A percentile compares a stretch with the other conserved stretches of the same genome.
These are phyloP conservation scores for Xylariaceae sp. DNA, from an alignment of 2,329 filamentous ascomycete species.

Conservation along the genomic window DNA sequence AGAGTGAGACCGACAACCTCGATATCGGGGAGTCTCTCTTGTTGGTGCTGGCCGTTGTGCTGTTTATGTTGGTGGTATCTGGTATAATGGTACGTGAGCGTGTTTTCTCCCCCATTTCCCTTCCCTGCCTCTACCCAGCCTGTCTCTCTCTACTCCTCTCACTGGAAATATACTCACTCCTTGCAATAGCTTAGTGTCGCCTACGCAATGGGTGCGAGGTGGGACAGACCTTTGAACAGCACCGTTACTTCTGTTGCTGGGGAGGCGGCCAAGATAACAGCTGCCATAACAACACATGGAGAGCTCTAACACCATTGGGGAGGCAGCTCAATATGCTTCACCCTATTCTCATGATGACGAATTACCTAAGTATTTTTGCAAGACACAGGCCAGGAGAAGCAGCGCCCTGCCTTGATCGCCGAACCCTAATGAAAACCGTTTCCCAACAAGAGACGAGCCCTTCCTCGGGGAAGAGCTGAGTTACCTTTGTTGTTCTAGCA, in stretches of 20 bases:
- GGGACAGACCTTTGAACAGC: conserved; percentile 60
- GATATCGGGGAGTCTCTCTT: conserved; percentile 57
- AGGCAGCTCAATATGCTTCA: too few species aligned
- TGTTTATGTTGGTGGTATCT: conserved; percentile 66
- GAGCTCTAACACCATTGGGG: conserved; percentile 31
- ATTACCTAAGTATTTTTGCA: conserved; percentile 15
- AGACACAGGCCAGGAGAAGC: conserved; percentile 2
- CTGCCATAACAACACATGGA: conserved; percentile 22
- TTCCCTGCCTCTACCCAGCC: not conserved
- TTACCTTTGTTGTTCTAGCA: too few species aligned
- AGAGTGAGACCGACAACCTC: conserved; percentile 39
- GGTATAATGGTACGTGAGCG: conserved; percentile 65
- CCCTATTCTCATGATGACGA: conserved; percentile 17
- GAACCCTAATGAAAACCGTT: too few species aligned
- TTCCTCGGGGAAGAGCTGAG: too few species aligned
- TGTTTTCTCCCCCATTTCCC: not conserved
- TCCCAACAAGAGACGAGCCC: too few species aligned
- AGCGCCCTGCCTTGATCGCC: too few species aligned
- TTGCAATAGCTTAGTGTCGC: conserved; percentile 63
- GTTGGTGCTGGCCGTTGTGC: conserved; percentile 61
- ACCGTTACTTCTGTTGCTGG: conserved; percentile 36
- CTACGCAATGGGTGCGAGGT: conserved; percentile 74
- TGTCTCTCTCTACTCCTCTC: not conserved
- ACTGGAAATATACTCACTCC: conserved; percentile 11
- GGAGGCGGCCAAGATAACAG: conserved; percentile 18